Percentiles rank a stretch among this genome's conserved stretches.
Conservation (phyloP, 169 alveolate species). For the Eimeria acervulina region DNA sequence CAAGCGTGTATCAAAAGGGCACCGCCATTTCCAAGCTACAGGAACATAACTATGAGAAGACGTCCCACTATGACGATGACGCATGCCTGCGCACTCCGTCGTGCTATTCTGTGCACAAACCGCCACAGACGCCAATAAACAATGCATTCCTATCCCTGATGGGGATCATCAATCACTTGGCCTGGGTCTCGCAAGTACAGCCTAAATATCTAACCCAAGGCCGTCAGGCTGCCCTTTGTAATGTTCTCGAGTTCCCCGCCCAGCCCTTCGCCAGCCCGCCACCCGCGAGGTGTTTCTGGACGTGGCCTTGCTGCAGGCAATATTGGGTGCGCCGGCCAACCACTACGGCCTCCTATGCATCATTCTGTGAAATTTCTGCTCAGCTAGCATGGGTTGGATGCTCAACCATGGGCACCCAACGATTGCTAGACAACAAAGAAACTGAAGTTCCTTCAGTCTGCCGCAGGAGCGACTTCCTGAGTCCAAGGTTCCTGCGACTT, state of each 20-base stretch:
- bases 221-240: constrained; percentile 33
- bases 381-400: neutral
- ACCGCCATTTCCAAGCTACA: neutral
- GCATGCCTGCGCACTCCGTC: constrained; percentile 21
- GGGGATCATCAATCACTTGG: constrained; percentile 61
- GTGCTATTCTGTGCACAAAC: constrained; percentile 46
- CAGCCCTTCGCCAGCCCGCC: constrained; percentile 11
- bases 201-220: constrained; percentile 30
- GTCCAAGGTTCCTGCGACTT: constrained; percentile 67
- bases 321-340: constrained; percentile 27
- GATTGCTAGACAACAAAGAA: constrained; percentile 37
- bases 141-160: constrained; percentile 79
- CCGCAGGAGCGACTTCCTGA: constrained; percentile 41
- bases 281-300: constrained; percentile 48
- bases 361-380: constrained; percentile 34
- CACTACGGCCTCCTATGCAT: constrained; percentile 9
- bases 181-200: constrained; percentile 66
- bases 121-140: constrained; percentile 77
- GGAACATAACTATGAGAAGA: neutral
- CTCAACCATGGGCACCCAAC: constrained; percentile 13
- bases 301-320: constrained; percentile 39
- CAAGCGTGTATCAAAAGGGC: neutral
- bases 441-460: constrained; percentile 40
- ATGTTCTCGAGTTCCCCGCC: neutral
- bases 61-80: constrained; percentile 10